These are phyloP conservation scores for Lactifluus volemus DNA, from an alignment of 768 basidiomycete species.

Conservation along the genomic window DNA sequence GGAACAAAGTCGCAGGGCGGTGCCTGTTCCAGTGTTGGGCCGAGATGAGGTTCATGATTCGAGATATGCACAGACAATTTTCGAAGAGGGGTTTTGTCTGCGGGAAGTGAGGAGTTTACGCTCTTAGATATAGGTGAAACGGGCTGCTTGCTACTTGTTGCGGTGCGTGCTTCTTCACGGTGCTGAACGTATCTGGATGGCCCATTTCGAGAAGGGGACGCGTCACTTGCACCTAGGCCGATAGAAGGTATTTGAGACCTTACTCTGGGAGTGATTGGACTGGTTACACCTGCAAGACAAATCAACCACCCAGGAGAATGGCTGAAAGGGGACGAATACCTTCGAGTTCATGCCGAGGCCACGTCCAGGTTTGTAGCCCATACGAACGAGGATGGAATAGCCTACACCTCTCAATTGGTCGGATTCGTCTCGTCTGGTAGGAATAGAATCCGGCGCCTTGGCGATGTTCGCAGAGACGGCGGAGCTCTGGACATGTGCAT, in stretches of 20 bases:
- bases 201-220: background rate
- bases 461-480: background rate
- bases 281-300: slow-evolving; percentile 10
- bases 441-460: background rate
- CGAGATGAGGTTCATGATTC: background rate
- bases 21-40: background rate
- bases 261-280: slow-evolving; percentile 2
- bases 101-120: background rate
- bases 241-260: background rate
- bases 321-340: slow-evolving; percentile 6
- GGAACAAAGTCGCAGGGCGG: background rate
- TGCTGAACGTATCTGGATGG: background rate
- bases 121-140: background rate
- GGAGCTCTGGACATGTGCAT: background rate
- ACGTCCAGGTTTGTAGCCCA: slow-evolving; percentile 17
- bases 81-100: background rate
- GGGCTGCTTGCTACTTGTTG: background rate
- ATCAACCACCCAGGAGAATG: slow-evolving; percentile 17
- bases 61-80: background rate
- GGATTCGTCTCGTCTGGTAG: background rate
- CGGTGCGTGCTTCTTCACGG: background rate
- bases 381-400: slow-evolving; percentile 17
- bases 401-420: slow-evolving; percentile 2
- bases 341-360: slow-evolving; percentile 20
- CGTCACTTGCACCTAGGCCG: slow-evolving; percentile 7